Evolutionary conservation across 139 green algal species (phyloP), one percentile per base, ranked within the genome.

Genomic region (Astrephomene gubernaculifera): DNA sequence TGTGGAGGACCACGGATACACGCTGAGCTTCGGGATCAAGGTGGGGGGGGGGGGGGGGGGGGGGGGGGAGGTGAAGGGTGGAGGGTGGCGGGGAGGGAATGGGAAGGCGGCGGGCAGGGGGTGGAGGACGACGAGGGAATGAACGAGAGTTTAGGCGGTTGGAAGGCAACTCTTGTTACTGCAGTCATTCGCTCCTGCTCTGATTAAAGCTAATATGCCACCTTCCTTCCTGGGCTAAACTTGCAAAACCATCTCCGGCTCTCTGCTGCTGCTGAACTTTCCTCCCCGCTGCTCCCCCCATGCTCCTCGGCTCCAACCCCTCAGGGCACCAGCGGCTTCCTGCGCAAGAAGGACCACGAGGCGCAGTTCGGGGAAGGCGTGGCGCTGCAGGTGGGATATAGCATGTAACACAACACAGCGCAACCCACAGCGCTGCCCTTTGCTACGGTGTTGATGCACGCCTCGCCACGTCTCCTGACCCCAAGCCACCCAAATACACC

Each of bases 1-100:
- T 49, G 89, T 96, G 31, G 97, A 99, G 91, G 97, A 99, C 82
- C 95, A 98, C 73, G 97, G 97, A 31, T 98, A 94, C 87, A 82
- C 90, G 22, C 86, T 99, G 6, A 86, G 73, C 19, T 94, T 99
- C 29, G 97, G 97, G 24, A 80, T 97, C 73, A 95, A 96, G 92
- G 92, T 95, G 36, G 24, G 87, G 6, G 29, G n/a, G n/a, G 8
- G 9, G n/a, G n/a, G 63, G 8, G 63, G 19, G n/a, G n/a, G 8
- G 63, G n/a, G n/a, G 29, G n/a, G 21, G 9, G 29, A 31, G n/a
- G 8, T 19, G n/a, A 71, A n/a, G 22, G 60, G 60, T 7, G 25
- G 60, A n/a, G 60, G 7, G 19, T 22, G 25, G 60, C 7, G 22
- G 60, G 60, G 63, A 35, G 63, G 33, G 63, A 27, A 21, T 41